Base-by-base conservation (phyloP, 345 rosid genomes). In the Odontarrhena argentea region DNA sequence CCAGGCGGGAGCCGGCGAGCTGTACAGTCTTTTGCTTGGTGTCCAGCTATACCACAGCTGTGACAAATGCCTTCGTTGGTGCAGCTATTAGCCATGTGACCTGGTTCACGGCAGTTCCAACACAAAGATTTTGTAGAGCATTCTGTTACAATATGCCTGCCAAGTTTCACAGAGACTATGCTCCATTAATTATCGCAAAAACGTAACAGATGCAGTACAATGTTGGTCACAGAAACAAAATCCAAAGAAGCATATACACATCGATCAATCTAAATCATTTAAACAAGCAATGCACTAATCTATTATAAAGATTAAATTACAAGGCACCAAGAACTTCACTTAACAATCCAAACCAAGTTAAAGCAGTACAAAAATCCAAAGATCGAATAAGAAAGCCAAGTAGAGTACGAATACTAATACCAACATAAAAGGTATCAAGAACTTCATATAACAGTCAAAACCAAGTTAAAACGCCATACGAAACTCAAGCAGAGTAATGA, bases 21-120 rank as follows among this genome's bases (percentile, higher is more conserved):
- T 0, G 86, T 76, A 76, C 97, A 91, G 58, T 88, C 92, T 60
- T 88, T 83, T 6, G 96, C 97, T 40, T 82, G 89, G 65, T 91
- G 97, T 26, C 97, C 96, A 26, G 84, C 83, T 76, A 88, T 88
- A 47, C 98, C 96, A 77, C 96, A 92, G 28, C 88, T 84, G 77
- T 92, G 98, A 79, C 94, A 92, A 77, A 91, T 83, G 77, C 90
- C 89, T 76, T 88, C 83, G 49, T 91, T 91, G 7, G 90, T 84
- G 60, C 97, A 91, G 72, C 68, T 76, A 75, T 80, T 77, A 56
- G 94, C 84, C 80, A 83, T 82, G 79, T 91, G 96, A 36, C 96
- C 96, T 10, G 94, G 85, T 64, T 88, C 96, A 51, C 92, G 81
- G 43, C 96, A 91, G 66, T 87, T 91, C 96, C 96, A 91, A 47